Evolutionary conservation across 2,329 filamentous ascomycete genomes (phyloP), one percentile per base, ranked within the genome.

Genomic region (Botrytis squamosa): DNA sequence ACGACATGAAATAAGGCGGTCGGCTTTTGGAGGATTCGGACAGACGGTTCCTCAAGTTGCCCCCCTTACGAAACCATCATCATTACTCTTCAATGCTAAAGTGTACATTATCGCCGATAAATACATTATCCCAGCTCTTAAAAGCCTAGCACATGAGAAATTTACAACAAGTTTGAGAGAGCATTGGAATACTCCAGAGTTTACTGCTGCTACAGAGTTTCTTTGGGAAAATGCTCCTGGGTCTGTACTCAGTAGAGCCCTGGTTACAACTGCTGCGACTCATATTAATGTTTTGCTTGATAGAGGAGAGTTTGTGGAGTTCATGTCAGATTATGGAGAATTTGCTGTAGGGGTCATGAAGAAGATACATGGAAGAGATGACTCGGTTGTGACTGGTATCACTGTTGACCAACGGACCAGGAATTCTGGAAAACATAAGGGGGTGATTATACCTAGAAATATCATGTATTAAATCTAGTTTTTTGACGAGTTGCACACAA

Each of bases 21-120:
- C 3, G 46, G 22, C 8, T 52, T 49, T 49, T 49, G 22, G 46
- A 25, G 46, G 46, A 52, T 52, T n/a, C 9, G 49, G 22, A 52
- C 22, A 14, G 10, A 55, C 12, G 40, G 14, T 16, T 52, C 20
- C 14, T 20, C 25, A 64, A 42, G 60, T 10, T 7, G 40, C 7
- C 10, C 36, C 25, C 40, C 1, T 9, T 5, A 60, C 67, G 22
- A 55, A n/a, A 25, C 67, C 49, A 29, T 71, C 64, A 20, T 44
- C 67, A 36, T 55, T 76, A 3, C 40, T 75, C 12, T 71, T 72
- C 59, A 76, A 77, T 55, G 69, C 71, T 7, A 75, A 74, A 14
- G 70, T 77, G 22, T 79, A 76, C 55, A 73, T 76, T 20, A 73
- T 77, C 7, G 77, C 74, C 6, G 77, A 78, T n/a, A 75, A 76